Evolutionary conservation across 768 basidiomycete species (phyloP).

Genomic region (Suillus cothurnatus): DNA sequence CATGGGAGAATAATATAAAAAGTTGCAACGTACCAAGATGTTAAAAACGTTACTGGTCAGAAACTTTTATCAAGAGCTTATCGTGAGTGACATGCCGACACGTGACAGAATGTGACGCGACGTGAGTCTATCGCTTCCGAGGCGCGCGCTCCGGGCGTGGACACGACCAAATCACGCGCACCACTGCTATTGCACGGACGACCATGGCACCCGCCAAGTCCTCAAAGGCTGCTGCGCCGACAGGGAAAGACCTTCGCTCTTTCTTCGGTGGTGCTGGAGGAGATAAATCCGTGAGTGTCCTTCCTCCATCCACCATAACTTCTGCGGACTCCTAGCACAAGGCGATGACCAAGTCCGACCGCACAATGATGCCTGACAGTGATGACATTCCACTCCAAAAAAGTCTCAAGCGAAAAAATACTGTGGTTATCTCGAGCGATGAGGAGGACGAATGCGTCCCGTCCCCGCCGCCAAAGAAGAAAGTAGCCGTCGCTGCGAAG

Average conservation of each 20-base stretch:
- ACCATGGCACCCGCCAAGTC: not conserved
- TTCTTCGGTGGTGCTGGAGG: constrained; percentile 37
- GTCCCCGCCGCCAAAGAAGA: constrained; percentile 44
- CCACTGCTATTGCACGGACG: not conserved
- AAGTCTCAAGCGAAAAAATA: constrained; percentile 36
- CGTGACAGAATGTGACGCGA: constrained; percentile 3
- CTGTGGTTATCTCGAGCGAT: constrained; percentile 35
- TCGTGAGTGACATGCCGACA: too few species aligned
- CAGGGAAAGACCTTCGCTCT: constrained; percentile 36
- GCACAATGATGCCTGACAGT: constrained; percentile 24
- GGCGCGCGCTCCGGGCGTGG: not conserved
- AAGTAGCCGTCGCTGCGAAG: constrained; percentile 28
- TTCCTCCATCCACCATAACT: not conserved
- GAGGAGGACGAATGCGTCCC: constrained; percentile 39
- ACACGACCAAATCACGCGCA: not conserved
- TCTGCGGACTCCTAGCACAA: constrained; percentile 5
- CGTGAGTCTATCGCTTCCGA: not conserved
- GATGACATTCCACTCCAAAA: constrained; percentile 24
- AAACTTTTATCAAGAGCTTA: too few species aligned
- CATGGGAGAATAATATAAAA: too few species aligned
- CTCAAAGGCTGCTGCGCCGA: not conserved
- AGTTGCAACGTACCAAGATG: too few species aligned
- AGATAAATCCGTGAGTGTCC: not conserved
- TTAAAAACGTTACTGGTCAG: too few species aligned
- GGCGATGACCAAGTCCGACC: constrained; percentile 17